These are phyloP conservation scores for Apiotrichum laibachii DNA, from an alignment of 1,284 basidiomycete species.

Conservation along the genomic window DNA sequence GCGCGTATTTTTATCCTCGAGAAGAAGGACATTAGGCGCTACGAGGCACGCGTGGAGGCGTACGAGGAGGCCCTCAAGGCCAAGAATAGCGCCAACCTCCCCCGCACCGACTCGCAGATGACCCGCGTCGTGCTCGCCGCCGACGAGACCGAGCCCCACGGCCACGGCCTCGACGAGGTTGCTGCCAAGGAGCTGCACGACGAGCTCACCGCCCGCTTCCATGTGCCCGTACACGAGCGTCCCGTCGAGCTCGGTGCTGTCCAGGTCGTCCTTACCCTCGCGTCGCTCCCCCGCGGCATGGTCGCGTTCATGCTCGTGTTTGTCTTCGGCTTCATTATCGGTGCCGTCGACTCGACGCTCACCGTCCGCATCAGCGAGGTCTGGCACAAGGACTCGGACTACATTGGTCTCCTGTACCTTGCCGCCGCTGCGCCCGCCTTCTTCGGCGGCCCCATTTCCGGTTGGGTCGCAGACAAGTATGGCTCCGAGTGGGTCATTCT, in stretches of 20 bases:
- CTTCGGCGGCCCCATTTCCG: slow-evolving; percentile 62
- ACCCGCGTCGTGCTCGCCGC: background rate
- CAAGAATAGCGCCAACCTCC: background rate
- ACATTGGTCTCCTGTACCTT: slow-evolving; percentile 69
- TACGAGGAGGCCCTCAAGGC: background rate
- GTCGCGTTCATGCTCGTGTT: slow-evolving; percentile 59
- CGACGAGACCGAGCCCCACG: background rate
- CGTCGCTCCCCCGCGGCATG: slow-evolving; percentile 59
- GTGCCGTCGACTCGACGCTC: slow-evolving; percentile 50
- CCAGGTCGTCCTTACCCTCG: slow-evolving; percentile 55
- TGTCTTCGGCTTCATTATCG: slow-evolving; percentile 57
- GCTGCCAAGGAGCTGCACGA: background rate
- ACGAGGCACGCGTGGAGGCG: background rate
- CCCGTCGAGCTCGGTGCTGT: slow-evolving; percentile 39
- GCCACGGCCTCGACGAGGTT: background rate
- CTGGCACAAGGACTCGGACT: slow-evolving; percentile 62
- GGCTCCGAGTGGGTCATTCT: slow-evolving; percentile 62
- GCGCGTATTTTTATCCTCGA: slow-evolving; percentile 55
- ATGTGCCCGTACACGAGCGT: slow-evolving; percentile 15
- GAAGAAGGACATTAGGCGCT: slow-evolving; percentile 17
- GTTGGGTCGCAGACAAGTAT: slow-evolving; percentile 61
- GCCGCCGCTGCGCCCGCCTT: slow-evolving; percentile 64
- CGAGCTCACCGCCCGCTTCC: background rate
- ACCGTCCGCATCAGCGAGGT: slow-evolving; percentile 63
- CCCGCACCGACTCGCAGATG: background rate